Conservation (phyloP, 495 filamentous ascomycete genomes). For the Aspergillus haitiensis region DNA sequence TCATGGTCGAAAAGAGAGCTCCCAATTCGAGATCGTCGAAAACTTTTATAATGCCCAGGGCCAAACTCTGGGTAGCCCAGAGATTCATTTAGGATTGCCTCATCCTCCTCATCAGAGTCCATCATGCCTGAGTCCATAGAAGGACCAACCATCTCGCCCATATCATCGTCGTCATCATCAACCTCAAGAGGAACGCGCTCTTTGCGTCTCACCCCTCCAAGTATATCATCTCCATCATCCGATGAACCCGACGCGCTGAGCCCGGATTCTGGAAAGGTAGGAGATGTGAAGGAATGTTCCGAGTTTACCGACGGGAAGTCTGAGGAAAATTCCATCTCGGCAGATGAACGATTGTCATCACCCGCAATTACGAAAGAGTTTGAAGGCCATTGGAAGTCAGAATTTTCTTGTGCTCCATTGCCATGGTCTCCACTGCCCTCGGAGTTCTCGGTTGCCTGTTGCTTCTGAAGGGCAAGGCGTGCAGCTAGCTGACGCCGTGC, state of each 20-base stretch:
- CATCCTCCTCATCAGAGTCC: constrained; percentile 51
- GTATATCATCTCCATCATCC: constrained; percentile 40
- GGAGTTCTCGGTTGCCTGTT: constrained; percentile 50
- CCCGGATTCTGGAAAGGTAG: constrained; percentile 42
- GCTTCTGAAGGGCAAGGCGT: constrained; percentile 76
- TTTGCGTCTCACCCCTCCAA: constrained; percentile 37
- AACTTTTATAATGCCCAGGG: constrained; percentile 37
- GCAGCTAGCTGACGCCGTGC: constrained; percentile 82
- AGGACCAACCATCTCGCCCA: constrained; percentile 52
- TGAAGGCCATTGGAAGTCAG: constrained; percentile 38
- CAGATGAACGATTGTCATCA: constrained; percentile 40
- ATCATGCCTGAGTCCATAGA: constrained; percentile 38
- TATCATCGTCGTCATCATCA: constrained; percentile 51
- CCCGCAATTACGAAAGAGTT: constrained; percentile 49
- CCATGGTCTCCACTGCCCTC: constrained; percentile 23
- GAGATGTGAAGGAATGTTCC: constrained; percentile 34
- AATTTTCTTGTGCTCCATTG: constrained; percentile 25
- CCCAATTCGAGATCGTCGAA: constrained; percentile 34
- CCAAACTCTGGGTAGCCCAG: constrained; percentile 45
- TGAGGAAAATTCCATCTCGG: constrained; percentile 31
- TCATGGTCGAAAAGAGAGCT: constrained; percentile 44
- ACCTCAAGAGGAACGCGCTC: constrained; percentile 49
- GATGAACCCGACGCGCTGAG: constrained; percentile 49
- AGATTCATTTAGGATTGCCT: constrained; percentile 51
- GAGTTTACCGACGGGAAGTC: constrained; percentile 36